Evolutionary conservation across 2,329 filamentous ascomycete species (phyloP).

Genomic region (Nigrospora oryzae): DNA sequence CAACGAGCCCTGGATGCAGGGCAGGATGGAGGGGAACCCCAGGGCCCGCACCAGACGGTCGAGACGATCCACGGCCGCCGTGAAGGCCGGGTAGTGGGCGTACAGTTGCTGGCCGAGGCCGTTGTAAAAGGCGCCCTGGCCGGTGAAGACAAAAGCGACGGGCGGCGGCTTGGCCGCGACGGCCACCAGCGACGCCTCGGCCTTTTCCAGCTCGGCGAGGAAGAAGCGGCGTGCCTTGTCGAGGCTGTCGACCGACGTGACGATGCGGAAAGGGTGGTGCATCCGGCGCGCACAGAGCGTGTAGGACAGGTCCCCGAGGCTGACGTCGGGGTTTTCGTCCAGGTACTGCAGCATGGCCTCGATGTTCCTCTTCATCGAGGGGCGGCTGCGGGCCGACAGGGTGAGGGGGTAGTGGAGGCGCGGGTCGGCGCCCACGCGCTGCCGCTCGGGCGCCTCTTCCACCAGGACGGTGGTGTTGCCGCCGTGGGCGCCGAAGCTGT

Average conservation of each 20-base stretch:
- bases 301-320: constrained; percentile 43
- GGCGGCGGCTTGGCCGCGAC: constrained; percentile 9
- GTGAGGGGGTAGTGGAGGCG: constrained; percentile 33
- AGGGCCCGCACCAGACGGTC: constrained; percentile 18
- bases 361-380: constrained; percentile 32
- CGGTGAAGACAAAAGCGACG: constrained; percentile 29
- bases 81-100: constrained; percentile 19
- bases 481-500: constrained; percentile 45
- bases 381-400: constrained; percentile 37
- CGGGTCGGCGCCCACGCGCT: neutral
- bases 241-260: neutral
- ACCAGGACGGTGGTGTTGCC: constrained; percentile 30
- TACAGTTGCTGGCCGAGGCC: constrained; percentile 25
- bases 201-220: constrained; percentile 12
- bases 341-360: constrained; percentile 39
- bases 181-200: constrained; percentile 5
- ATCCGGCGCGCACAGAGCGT: constrained; percentile 38
- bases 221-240: too few species aligned
- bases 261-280: neutral
- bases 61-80: constrained; percentile 21
- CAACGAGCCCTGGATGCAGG: constrained; percentile 30
- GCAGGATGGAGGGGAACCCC: constrained; percentile 28
- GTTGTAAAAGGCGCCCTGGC: constrained; percentile 10
- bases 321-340: constrained; percentile 32
- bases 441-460: constrained; percentile 8